These are phyloP conservation scores for Alternaria atra DNA, from an alignment of 2,329 filamentous ascomycete genomes.

Conservation along the genomic window DNA sequence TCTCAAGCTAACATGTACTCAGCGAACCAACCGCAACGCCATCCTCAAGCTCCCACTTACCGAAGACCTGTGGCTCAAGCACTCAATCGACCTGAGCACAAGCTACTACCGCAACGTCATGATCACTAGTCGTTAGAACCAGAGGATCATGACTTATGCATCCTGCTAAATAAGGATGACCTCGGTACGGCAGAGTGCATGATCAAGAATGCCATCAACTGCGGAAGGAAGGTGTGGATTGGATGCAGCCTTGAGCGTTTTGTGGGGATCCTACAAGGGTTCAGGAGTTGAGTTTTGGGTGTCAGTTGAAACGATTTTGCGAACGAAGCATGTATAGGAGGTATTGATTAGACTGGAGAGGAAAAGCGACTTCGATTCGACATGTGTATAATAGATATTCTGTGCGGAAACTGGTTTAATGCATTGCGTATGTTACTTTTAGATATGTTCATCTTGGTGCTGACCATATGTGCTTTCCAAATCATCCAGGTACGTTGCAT, in stretches of 20 bases:
- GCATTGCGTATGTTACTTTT: neutral
- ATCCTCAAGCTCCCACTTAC: slow-evolving; percentile 72
- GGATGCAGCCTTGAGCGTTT: neutral
- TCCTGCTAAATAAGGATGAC: neutral
- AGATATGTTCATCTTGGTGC: too few species aligned
- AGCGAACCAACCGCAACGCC: slow-evolving; percentile 49
- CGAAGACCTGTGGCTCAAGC: slow-evolving; percentile 74
- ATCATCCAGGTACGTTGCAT: too few species aligned
- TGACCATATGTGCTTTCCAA: too few species aligned
- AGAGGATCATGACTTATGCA: neutral
- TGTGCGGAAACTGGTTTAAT: slow-evolving; percentile 5
- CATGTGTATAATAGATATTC: slow-evolving; percentile 20
- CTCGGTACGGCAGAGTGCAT: neutral
- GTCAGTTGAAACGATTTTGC: neutral
- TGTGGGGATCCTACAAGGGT: neutral
- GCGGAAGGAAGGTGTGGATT: neutral
- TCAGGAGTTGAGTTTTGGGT: neutral
- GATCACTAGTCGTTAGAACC: slow-evolving; percentile 17
- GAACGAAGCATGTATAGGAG: neutral
- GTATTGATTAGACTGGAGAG: neutral
- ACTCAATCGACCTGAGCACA: slow-evolving; percentile 74
- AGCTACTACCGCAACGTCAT: slow-evolving; percentile 71
- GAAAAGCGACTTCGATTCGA: slow-evolving; percentile 7
- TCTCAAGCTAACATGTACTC: slow-evolving; percentile 42
- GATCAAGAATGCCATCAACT: neutral